Evolutionary conservation across 2,329 filamentous ascomycete genomes (phyloP), one percentile per base, ranked within the genome.

Genomic region (Talaromyces funiculosus): DNA sequence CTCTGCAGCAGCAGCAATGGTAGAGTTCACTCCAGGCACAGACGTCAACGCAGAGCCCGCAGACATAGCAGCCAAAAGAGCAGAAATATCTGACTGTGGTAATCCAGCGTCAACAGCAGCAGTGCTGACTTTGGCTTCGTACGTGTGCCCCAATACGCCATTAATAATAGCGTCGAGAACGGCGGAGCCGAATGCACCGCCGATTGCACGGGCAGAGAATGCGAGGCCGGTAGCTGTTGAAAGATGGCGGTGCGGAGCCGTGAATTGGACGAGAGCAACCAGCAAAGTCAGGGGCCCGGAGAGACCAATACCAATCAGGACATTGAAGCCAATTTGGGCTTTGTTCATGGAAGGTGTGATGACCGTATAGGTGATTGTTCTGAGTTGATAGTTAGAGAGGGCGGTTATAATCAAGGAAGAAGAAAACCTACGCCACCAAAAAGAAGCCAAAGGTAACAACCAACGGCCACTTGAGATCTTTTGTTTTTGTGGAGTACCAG

Each of bases 141-240:
- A 47, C n/a, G 43, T 47, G 6, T 29, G 26, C 0, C 43, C 22
- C 24, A 47, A n/a, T 18, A 47, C 43, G 24, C 43, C 43, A 29
- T 47, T 47, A 16, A 29, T 47, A 24, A 47, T 47, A 24, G 43
- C 43, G 14, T 47, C 43, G 43, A 47, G 43, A 4, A 47, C 43
- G 6, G 43, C 43, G 12, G 43, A 47, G 1, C 43, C 43, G 16
- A 47, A 47, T 29, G 43, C 43, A 24, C 43, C 43, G 22, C 81
- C 81, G 16, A 83, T 78, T 31, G 81, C 81, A 29, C 81, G 74
- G 3, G 80, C 80, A 0, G 80, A 82, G 66, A 82, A 83, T 3
- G 79, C 80, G 0, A 83, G 75, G 0, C 81, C 81, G 0, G 81
- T 83, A 0, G 81, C 81, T 0, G 81, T 83, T 0, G 80, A 81